These are phyloP conservation scores for Echinosophora koreensis DNA, from an alignment of 306 rosid genomes.

Conservation along the genomic window DNA sequence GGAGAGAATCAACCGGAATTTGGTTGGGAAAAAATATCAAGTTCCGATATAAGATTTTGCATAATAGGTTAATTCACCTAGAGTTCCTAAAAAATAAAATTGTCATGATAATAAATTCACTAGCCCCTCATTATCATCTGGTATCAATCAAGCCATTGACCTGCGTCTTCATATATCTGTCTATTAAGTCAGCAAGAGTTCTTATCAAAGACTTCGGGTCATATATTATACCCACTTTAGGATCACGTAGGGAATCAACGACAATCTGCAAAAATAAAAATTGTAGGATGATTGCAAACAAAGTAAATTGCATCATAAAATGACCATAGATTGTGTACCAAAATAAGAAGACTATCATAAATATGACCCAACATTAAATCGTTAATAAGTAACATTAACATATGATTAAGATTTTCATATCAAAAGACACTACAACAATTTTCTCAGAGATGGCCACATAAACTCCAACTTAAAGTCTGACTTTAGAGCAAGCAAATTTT, in stretches of 20 bases:
- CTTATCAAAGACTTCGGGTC: slow-evolving; percentile 78
- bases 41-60: slow-evolving; percentile 16
- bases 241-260: slow-evolving; percentile 75
- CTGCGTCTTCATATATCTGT: slow-evolving; percentile 52
- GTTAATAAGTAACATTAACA: slow-evolving; percentile 10
- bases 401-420: background rate
- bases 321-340: background rate
- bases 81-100: slow-evolving; percentile 20
- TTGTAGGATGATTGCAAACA: background rate
- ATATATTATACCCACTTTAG: slow-evolving; percentile 77
- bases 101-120: slow-evolving; percentile 19
- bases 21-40: background rate
- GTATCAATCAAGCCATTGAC: slow-evolving; percentile 45
- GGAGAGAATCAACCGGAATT: slow-evolving; percentile 8
- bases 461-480: slow-evolving; percentile 14
- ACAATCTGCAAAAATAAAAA: slow-evolving; percentile 65
- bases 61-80: slow-evolving; percentile 34
- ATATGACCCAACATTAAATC: slow-evolving; percentile 5
- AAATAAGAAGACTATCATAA: background rate
- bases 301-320: slow-evolving; percentile 12
- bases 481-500: slow-evolving; percentile 6
- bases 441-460: background rate
- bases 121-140: slow-evolving; percentile 38
- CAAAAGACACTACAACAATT: slow-evolving; percentile 1
- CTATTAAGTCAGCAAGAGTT: slow-evolving; percentile 66